Evolutionary conservation across 2,329 filamentous ascomycete species (phyloP).

Genomic region (Aspergillus clavatus): DNA sequence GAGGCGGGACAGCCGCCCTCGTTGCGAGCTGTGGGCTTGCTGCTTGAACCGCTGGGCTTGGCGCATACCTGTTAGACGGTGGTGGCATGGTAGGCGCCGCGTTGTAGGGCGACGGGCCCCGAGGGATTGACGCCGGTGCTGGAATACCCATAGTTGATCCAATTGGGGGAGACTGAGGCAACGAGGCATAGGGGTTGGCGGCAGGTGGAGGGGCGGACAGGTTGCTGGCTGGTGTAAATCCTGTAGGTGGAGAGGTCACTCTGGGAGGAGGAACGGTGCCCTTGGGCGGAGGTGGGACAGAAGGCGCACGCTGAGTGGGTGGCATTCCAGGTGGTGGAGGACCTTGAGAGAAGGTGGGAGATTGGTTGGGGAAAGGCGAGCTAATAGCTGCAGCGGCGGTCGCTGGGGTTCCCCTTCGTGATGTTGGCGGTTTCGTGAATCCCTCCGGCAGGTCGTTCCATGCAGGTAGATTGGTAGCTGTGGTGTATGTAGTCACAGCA

Average conservation of each 20-base stretch:
- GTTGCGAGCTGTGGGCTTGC: conserved; percentile 43
- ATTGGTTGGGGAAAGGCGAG: conserved; percentile 70
- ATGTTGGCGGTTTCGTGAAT: conserved; percentile 66
- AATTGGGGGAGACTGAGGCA: conserved; percentile 41
- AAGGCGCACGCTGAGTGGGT: conserved; percentile 61
- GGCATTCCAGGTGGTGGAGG: conserved; percentile 56
- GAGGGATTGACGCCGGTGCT: conserved; percentile 55
- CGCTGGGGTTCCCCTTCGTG: conserved; percentile 69
- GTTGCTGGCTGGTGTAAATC: conserved; percentile 55
- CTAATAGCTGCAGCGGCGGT: conserved; percentile 57
- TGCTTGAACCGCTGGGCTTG: conserved; percentile 56
- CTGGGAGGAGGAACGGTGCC: conserved; percentile 62
- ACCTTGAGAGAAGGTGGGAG: conserved; percentile 37
- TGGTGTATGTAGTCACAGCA: conserved; percentile 59
- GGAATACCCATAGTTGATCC: conserved; percentile 41
- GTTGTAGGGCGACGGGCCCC: conserved; percentile 82
- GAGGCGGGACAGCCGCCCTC: conserved; percentile 48
- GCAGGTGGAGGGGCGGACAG: conserved; percentile 58
- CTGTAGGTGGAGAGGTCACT: conserved; percentile 64
- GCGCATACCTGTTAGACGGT: conserved; percentile 72
- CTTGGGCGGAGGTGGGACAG: conserved; percentile 80
- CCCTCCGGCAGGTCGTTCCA: conserved; percentile 95
- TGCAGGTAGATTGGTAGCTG: conserved; percentile 65
- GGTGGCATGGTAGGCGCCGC: conserved; percentile 66
- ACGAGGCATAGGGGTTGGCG: conserved; percentile 36